Evolutionary conservation across 2,329 filamentous ascomycete genomes (phyloP), one percentile per base, ranked within the genome.

Genomic region (Plenodomus biglobosus): DNA sequence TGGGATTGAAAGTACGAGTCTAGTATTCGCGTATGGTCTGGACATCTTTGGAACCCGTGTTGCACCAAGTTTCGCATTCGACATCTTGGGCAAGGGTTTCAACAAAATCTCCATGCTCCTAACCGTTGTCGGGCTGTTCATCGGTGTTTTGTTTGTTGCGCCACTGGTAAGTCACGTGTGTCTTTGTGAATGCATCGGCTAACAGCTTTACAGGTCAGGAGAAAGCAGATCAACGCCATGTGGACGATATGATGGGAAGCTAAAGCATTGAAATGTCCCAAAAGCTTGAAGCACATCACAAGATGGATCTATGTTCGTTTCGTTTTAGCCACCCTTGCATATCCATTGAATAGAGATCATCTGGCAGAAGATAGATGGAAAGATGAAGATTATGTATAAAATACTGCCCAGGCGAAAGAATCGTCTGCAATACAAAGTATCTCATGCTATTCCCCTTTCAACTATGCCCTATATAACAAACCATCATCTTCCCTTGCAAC

Each of bases 1-100:
- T 1, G 72, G 90, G 3, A 81, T 99, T 22, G 94, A 99, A 76
- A 96, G 92, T 73, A 97, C 94, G 1, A 92, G 88, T 62, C 72
- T 97, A 46, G 81, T 99, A 11, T 87, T 96, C 64, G 91, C 90
- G 0, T 96, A 88, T 64, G 94, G 94, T 3, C 71, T 90, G 13
- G 94, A 99, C 69, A 76, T 97, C 1, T 99, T 95, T 58, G 91
- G 88, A 13, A 92, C 91, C 1, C 80, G 91, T 43, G 83, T 95
- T 10, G 84, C 87, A n/a, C 94, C 94, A 1, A 96, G 90, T 71
- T 85, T 88, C 61, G 82, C 88, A 15, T 99, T 99, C 71, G 94
- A 99, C 74, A 84, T 97, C 36, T 76, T 99, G 15, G 94, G 91
- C 53, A 94, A 91, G 73, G 89, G 90, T 2, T 99, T 99, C 73